phyloP scores from a whole-genome alignment of 2,329 filamentous ascomycete genomes.

The Plectosphaerella sp. region DNA sequence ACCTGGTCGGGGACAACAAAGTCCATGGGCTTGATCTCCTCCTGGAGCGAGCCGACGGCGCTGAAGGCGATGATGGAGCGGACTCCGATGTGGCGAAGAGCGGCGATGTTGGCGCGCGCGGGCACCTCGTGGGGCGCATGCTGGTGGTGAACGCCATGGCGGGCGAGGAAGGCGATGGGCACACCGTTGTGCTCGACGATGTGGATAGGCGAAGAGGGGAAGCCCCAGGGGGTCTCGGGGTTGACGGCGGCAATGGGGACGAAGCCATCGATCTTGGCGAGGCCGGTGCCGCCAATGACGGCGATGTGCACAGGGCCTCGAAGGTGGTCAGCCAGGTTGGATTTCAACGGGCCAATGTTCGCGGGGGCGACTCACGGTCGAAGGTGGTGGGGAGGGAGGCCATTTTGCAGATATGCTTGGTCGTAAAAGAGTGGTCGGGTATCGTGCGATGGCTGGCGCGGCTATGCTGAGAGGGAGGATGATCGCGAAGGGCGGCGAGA shows the following conservation, averaged over 20 bases:
- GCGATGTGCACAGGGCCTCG: constrained; percentile 73
- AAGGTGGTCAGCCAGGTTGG: constrained; percentile 5
- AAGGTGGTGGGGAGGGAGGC: constrained; percentile 52
- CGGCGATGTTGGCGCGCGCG: constrained; percentile 93
- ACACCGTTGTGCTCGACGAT: constrained; percentile 84
- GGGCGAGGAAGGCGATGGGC: constrained; percentile 87
- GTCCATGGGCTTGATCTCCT: constrained; percentile 91
- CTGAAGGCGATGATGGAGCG: constrained; percentile 91
- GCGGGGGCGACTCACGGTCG: constrained; percentile 41
- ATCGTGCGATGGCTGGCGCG: background rate
- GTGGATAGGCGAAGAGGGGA: constrained; percentile 69
- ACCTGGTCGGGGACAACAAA: constrained; percentile 96
- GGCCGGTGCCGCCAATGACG: constrained; percentile 89
- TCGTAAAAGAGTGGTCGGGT: background rate
- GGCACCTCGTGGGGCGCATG: constrained; percentile 94
- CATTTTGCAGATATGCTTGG: constrained; percentile 29
- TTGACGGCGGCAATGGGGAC: constrained; percentile 75
- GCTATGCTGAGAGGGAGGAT: background rate
- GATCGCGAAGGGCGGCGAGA: background rate
- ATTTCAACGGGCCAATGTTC: constrained; percentile 6
- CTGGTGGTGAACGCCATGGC: constrained; percentile 86
- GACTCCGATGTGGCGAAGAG: constrained; percentile 85
- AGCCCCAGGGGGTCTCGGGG: constrained; percentile 82
- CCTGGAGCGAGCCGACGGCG: constrained; percentile 87
- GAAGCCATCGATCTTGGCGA: constrained; percentile 83